Conservation (phyloP, 2,329 filamentous ascomycete genomes). For the Emergomyces orientalis region DNA sequence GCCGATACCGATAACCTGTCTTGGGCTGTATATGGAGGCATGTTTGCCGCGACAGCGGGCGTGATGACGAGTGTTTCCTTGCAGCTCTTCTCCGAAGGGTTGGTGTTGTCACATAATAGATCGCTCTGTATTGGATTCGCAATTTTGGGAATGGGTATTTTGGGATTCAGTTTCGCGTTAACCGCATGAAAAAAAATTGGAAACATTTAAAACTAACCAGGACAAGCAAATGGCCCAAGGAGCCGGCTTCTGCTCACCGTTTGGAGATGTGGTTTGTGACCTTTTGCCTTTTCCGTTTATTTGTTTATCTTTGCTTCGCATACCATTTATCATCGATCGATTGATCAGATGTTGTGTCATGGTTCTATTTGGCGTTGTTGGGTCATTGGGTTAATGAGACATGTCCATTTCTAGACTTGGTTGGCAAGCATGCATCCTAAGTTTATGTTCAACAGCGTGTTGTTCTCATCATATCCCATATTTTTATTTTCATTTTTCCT, state of each 20-base stretch:
- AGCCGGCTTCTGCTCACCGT: neutral
- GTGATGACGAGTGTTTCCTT: slow-evolving; percentile 93
- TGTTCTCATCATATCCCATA: neutral
- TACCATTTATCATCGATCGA: no score
- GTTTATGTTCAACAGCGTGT: neutral
- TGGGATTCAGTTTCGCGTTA: slow-evolving; percentile 76
- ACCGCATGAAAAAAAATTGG: slow-evolving; percentile 44
- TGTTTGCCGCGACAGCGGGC: slow-evolving; percentile 83
- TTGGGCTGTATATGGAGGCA: slow-evolving; percentile 47
- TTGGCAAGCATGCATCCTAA: neutral
- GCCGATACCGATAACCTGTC: slow-evolving; percentile 32
- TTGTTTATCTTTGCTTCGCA: no score
- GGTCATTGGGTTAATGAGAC: neutral
- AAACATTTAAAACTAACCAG: no score
- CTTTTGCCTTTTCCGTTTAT: neutral
- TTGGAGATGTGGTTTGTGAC: neutral
- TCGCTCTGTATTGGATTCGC: slow-evolving; percentile 32
- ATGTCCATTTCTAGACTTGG: neutral
- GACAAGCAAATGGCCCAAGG: neutral
- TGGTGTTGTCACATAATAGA: slow-evolving; percentile 57
- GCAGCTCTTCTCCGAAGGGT: slow-evolving; percentile 76
- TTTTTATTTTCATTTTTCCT: neutral
- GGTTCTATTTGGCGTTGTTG: neutral
- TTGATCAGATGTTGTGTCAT: no score
- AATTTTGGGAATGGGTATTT: slow-evolving; percentile 61